Evolutionary conservation across 371 early-diverging fungal species (phyloP).

Genomic region (Mucor ambiguus): DNA sequence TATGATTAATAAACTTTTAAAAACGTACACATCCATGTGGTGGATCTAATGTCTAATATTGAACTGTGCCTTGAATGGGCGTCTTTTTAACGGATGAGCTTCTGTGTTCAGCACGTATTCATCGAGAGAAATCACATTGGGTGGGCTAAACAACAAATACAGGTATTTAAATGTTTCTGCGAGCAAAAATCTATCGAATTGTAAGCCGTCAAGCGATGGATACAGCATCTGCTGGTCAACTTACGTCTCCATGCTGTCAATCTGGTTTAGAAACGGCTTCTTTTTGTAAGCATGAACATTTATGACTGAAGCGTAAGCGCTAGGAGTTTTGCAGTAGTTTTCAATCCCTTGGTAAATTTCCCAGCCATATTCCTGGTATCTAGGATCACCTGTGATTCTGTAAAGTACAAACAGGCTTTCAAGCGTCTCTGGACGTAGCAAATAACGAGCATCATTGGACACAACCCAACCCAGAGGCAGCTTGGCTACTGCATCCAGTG

Average conservation of each 20-base stretch:
- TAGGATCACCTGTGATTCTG: slow-evolving; percentile 70
- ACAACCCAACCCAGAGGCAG: neutral
- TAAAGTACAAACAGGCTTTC: slow-evolving; percentile 76
- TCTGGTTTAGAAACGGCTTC: slow-evolving; percentile 33
- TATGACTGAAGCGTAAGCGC: slow-evolving; percentile 62
- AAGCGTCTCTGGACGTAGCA: slow-evolving; percentile 60
- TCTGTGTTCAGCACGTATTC: slow-evolving; percentile 25
- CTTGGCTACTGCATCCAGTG: neutral
- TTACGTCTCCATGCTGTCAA: slow-evolving; percentile 51
- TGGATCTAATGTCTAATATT: neutral
- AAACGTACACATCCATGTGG: too few species aligned
- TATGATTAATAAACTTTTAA: neutral
- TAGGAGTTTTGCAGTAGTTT: slow-evolving; percentile 52
- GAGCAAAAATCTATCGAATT: slow-evolving; percentile 67
- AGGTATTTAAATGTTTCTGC: slow-evolving; percentile 42
- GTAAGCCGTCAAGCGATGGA: neutral
- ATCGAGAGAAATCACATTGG: slow-evolving; percentile 22
- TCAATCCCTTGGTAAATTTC: slow-evolving; percentile 69
- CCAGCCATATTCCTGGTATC: slow-evolving; percentile 66
- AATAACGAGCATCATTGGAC: slow-evolving; percentile 6
- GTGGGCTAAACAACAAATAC: slow-evolving; percentile 21
- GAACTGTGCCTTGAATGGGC: neutral
- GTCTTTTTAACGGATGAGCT: slow-evolving; percentile 17
- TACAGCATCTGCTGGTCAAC: neutral
- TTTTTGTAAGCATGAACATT: slow-evolving; percentile 45